Conservation (phyloP, 495 filamentous ascomycete genomes). For the Wilcoxina mikolae region DNA sequence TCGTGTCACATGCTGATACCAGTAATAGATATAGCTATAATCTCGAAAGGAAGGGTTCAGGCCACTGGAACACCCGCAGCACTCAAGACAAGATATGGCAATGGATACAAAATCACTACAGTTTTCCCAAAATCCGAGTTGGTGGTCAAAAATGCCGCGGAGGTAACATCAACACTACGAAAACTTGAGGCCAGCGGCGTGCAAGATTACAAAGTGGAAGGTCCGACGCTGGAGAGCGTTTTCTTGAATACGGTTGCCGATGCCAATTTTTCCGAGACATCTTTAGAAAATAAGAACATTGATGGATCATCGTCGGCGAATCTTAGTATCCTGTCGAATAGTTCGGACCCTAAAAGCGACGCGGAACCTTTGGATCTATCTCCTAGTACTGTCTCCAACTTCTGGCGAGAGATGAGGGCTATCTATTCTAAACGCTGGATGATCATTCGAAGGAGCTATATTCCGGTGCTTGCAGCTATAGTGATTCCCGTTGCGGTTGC, state of each 20-base stretch:
- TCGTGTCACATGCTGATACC: too few species aligned
- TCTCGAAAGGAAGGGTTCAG: conserved; percentile 56
- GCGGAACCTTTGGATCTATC: conserved; percentile 39
- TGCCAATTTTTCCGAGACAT: conserved; percentile 42
- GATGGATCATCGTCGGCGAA: too few species aligned
- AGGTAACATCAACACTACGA: conserved; percentile 53
- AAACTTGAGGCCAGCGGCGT: conserved; percentile 47
- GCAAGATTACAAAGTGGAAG: conserved; percentile 58
- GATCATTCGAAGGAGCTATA: conserved; percentile 58
- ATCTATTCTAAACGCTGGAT: conserved; percentile 63
- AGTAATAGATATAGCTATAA: conserved; percentile 64
- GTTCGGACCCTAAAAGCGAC: too few species aligned
- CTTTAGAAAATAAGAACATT: too few species aligned
- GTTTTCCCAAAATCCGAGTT: conserved; percentile 42
- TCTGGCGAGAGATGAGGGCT: conserved; percentile 50
- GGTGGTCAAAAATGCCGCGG: conserved; percentile 44
- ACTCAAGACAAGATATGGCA: conserved; percentile 52
- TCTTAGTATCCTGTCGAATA: too few species aligned
- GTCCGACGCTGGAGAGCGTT: conserved; percentile 76
- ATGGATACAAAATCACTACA: conserved; percentile 63
- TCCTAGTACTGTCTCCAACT: conserved; percentile 49
- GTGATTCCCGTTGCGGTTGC: conserved; percentile 62
- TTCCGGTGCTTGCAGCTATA: conserved; percentile 56
- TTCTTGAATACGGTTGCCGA: conserved; percentile 80
- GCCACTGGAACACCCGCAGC: conserved; percentile 61